phyloP scores from a whole-genome alignment of 257 asterid species.

The Nicotiana benthamiana region DNA sequence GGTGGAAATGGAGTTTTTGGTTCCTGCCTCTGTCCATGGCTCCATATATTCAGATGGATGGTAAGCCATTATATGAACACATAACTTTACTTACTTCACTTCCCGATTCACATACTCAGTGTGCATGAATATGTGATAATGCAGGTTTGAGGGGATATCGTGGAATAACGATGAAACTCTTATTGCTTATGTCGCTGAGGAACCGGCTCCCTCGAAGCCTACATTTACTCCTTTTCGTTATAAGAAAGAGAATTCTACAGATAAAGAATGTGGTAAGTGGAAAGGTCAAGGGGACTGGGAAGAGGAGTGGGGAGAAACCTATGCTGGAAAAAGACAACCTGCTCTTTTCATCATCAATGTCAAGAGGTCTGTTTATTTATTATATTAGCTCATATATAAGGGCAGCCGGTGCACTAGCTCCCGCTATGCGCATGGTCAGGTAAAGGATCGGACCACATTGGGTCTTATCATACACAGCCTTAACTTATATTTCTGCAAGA shows the following conservation, averaged over 20 bases:
- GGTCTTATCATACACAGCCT: too few species aligned
- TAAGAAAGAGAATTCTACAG: constrained; percentile 43
- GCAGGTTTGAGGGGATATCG: constrained; percentile 94
- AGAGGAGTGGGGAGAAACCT: constrained; percentile 98
- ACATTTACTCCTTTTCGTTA: constrained; percentile 53
- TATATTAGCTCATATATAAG: background rate
- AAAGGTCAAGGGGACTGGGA: constrained; percentile 93
- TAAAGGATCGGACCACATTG: too few species aligned
- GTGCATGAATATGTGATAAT: background rate
- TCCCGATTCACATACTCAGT: background rate
- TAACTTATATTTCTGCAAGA: too few species aligned
- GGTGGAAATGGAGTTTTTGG: constrained; percentile 58
- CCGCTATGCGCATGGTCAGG: too few species aligned
- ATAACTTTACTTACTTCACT: background rate
- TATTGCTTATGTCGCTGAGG: constrained; percentile 92
- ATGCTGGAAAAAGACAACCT: constrained; percentile 86
- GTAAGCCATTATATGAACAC: constrained; percentile 27
- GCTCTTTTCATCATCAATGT: constrained; percentile 66
- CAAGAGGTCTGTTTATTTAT: constrained; percentile 34
- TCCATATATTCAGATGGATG: constrained; percentile 85
- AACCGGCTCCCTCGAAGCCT: constrained; percentile 66
- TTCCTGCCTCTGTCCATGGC: constrained; percentile 72
- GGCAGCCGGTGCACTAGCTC: too few species aligned
- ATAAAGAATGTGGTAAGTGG: constrained; percentile 78
- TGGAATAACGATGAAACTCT: constrained; percentile 84